Evolutionary conservation across 305 asterid species (phyloP), one percentile per base, ranked within the genome.

Genomic region (Rubia balearica): DNA sequence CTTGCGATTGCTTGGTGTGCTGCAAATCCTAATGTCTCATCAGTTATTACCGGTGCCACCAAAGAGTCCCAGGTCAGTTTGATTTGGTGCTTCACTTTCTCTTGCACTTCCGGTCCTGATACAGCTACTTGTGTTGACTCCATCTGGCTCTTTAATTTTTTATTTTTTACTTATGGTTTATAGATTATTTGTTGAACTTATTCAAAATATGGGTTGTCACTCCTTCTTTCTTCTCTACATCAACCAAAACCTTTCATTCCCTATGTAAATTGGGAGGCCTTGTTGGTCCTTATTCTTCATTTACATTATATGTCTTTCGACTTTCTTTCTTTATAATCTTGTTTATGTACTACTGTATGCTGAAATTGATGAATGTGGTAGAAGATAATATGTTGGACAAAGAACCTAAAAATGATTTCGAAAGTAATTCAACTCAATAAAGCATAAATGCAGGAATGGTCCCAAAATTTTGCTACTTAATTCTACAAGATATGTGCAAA

Each of bases 1-100:
- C 94, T 95, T 67, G 97, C 98, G 38, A 90, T 95, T 76, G 99
- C 99, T 19, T 95, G 98, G 98, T 95, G 99, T 79, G 99, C 99
- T 75, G 75, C 96, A 22, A 95, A 95, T 81, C 98, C 98, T 19
- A 86, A 91, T 74, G 98, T 95, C 68, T 90, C 98, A 10, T 86
- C 97, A 7, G 98, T 95, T 72, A 91, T 95, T 76, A 95, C 99
- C n/a, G 99, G 99, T 59, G 96, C 99, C 76, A 91, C 97, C 79
- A 95, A 90, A 81, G 93, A 84, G 76, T 68, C 84, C 70, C 99
- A 94, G 99, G 99, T 94, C 78, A 70, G 76, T 74, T 79, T 70
- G 6, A 70, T 75, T 49, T 66, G 17, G 63, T 16, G 41, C 57
- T 67, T n/a, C 51, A 5, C 61, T 2, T 48, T 13, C n/a, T 46